phyloP scores from a whole-genome alignment of 441 rosid species.

The Populus hybrid region DNA sequence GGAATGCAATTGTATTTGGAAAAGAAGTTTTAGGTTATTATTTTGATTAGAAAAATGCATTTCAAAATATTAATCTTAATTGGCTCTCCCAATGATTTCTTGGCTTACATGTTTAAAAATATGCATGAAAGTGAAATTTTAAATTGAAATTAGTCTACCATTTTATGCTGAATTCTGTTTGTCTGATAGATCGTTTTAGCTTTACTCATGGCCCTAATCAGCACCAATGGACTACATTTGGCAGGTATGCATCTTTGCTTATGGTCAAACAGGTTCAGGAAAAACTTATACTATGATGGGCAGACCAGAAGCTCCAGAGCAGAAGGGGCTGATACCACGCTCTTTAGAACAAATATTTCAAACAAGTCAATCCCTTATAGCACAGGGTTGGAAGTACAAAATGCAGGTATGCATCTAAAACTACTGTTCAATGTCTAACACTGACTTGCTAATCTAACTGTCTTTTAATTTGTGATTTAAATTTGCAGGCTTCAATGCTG shows the following conservation, averaged over 20 bases:
- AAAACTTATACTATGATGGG: slow-evolving; percentile 99
- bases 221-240: slow-evolving; percentile 15
- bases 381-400: slow-evolving; percentile 92
- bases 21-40: not conserved
- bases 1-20: not conserved
- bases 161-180: not conserved
- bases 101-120: not conserved
- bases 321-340: slow-evolving; percentile 88
- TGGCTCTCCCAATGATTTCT: not conserved
- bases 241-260: slow-evolving; percentile 98
- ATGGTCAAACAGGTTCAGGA: slow-evolving; percentile 98
- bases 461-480: not conserved
- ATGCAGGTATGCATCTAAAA: slow-evolving; percentile 61
- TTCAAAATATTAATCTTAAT: not conserved
- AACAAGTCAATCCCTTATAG: slow-evolving; percentile 64
- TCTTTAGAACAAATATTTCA: slow-evolving; percentile 88
- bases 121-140: not conserved
- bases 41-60: not conserved
- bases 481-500: slow-evolving; percentile 81
- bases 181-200: not conserved
- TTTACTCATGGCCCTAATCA: not conserved
- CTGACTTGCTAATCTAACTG: slow-evolving; percentile 2
- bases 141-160: not conserved
- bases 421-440: not conserved
- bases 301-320: slow-evolving; percentile 60